phyloP scores from a whole-genome alignment of 2,329 filamentous ascomycete genomes.

The Clonostachys rhizophaga region DNA sequence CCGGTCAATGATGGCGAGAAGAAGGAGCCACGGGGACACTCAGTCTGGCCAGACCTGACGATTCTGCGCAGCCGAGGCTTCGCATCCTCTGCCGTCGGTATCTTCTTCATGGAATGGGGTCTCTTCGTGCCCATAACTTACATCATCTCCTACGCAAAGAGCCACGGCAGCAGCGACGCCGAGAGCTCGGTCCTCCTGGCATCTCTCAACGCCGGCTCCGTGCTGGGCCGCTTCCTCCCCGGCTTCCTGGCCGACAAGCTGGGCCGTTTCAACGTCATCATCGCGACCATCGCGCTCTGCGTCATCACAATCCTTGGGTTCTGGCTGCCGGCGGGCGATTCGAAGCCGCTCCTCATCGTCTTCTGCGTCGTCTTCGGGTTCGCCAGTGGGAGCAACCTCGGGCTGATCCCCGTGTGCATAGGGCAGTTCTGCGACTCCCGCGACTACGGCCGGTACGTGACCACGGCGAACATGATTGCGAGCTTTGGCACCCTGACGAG shows the following conservation, averaged over 20 bases:
- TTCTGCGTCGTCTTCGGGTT: constrained; percentile 68
- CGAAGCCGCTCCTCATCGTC: constrained; percentile 14
- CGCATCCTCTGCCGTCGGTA: constrained; percentile 29
- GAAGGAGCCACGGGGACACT: constrained; percentile 33
- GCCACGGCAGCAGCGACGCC: constrained; percentile 22
- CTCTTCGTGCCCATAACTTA: constrained; percentile 40
- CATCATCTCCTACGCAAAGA: constrained; percentile 37
- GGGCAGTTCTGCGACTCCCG: constrained; percentile 65
- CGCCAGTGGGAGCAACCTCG: constrained; percentile 66
- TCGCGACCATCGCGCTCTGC: constrained; percentile 60
- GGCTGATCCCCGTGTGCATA: constrained; percentile 66
- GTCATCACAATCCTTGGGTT: constrained; percentile 31
- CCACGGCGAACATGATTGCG: constrained; percentile 65
- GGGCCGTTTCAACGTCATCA: constrained; percentile 39
- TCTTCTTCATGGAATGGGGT: constrained; percentile 41
- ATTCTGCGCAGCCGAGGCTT: constrained; percentile 34
- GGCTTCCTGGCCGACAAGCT: constrained; percentile 34
- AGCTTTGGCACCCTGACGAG: constrained; percentile 54
- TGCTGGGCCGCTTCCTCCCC: constrained; percentile 34
- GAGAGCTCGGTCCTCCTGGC: constrained; percentile 37
- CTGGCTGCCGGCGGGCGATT: constrained; percentile 46
- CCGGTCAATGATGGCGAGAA: constrained; percentile 10
- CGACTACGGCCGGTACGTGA: constrained; percentile 65
- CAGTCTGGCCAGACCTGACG: constrained; percentile 46
- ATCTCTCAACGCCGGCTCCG: constrained; percentile 34